Base-by-base conservation (phyloP, 73 alveolate species). In the Symbiodinium pilosum region DNA sequence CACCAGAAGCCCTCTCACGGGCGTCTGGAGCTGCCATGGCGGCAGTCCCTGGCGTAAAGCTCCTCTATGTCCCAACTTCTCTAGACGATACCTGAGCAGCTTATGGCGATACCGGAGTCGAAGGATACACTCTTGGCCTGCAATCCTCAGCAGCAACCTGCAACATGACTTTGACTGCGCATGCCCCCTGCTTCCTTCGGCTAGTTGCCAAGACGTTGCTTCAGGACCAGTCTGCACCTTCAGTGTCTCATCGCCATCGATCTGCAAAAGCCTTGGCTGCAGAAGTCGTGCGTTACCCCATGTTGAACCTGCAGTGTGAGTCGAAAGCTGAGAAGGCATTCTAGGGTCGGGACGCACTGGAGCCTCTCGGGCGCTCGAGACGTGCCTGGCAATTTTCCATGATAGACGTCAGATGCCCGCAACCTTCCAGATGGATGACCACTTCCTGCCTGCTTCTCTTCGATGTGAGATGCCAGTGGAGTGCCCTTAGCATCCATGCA, bases 401-500 rank as follows among this genome's bases (percentile, higher is more conserved):
- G 14, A 47, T 14, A 47, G 59, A 47, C 21, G 59, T 47, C 59
- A 47, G 59, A 47, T 47, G 6, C 59, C 6, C 14, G 59, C 59
- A 47, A 14, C 59, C 59, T 47, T 14, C 14, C 21, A 47, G 59
- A 47, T 14, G 14, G 59, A 47, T 9, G 59, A 47, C 14, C 59
- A 47, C 52, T 77, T 36, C 52, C 30, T 0, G 96, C 96, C 88
- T 68, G 77, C 96, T 89, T 89, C 96, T 89, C 96, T n/a, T 69
- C 97, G 3, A 86, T 91, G 84, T 44, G 96, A 30, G 87, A 69
- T 43, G 97, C 89, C 97, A 91, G 6, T 0, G 97, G 97, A 6
- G 88, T 91, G 43, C 97, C 97, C 97, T 91, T 30, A 32, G 44
- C 47, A 16, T 24, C 20, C 43, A 20, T 8, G 7, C 36, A 38